Evolutionary conservation across 2,329 filamentous ascomycete genomes (phyloP), one percentile per base, ranked within the genome.

Genomic region (Xylariomycetidae sp.): DNA sequence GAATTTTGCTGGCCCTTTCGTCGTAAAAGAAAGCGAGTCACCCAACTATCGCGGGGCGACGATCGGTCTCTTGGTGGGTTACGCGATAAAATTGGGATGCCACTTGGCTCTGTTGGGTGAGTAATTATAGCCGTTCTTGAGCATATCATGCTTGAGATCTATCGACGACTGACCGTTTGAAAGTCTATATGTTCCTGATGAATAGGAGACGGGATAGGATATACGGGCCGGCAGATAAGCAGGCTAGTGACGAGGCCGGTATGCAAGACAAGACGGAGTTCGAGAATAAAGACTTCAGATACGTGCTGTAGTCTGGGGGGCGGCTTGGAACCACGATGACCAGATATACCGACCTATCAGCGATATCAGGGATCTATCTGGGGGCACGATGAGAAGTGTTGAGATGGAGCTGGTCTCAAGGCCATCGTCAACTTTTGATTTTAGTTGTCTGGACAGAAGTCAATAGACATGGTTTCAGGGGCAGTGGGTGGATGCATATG

Each of bases 251-350:
- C 14, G 60, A 66, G 30, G 55, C 54, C 3, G 62, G 62, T 1
- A 67, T 66, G 61, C 50, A 52, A 32, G 61, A 65, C 34, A 36
- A 52, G 23, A 66, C 62, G 1, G 58, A 63, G 41, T 64, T 63
- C 37, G 54, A 64, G 37, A 67, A 66, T 35, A 64, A 58, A 39
- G 52, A 64, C 17, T 67, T 67, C 33, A 43, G 62, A 27, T 66
- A 66, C 41, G 61, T 66, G 6, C 37, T 57, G 5, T 56, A 32
- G 9, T 8, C n/a, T n/a, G n/a, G n/a, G n/a, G n/a, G n/a, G n/a
- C n/a, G n/a, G n/a, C n/a, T n/a, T n/a, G n/a, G n/a, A n/a, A n/a
- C n/a, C n/a, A n/a, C n/a, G n/a, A n/a, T n/a, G n/a, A n/a, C n/a
- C n/a, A n/a, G n/a, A n/a, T n/a, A n/a, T n/a, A n/a, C n/a, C n/a